Evolutionary conservation across 1,139 yeast species (phyloP).

Genomic region (Sugiyamaella paludigena): DNA sequence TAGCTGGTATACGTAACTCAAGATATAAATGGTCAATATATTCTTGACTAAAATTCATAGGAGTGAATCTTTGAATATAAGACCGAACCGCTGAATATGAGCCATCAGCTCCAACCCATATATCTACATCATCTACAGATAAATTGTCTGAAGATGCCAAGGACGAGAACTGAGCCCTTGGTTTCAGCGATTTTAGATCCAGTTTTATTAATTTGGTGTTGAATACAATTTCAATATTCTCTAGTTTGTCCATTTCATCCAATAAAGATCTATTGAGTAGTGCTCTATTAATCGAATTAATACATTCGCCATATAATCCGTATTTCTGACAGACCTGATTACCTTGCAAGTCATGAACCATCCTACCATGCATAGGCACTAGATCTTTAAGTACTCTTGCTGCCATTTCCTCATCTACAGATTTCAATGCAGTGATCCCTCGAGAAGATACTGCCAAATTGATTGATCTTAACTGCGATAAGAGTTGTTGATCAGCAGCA

Average conservation of each 20-base stretch:
- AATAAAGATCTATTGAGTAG: slow-evolving; percentile 62
- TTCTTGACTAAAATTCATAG: slow-evolving; percentile 72
- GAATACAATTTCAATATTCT: slow-evolving; percentile 50
- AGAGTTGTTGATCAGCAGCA: slow-evolving; percentile 26
- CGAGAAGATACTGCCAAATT: slow-evolving; percentile 84
- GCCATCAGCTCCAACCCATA: slow-evolving; percentile 83
- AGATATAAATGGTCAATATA: slow-evolving; percentile 83
- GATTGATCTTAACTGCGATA: slow-evolving; percentile 50
- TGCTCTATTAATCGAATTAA: slow-evolving; percentile 80
- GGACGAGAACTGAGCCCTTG: slow-evolving; percentile 4
- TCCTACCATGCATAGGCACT: slow-evolving; percentile 85
- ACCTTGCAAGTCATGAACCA: slow-evolving; percentile 76
- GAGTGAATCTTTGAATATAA: slow-evolving; percentile 59
- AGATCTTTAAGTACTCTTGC: slow-evolving; percentile 54
- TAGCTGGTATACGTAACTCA: slow-evolving; percentile 66
- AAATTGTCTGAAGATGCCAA: neutral
- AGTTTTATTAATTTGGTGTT: slow-evolving; percentile 51
- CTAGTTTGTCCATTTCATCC: slow-evolving; percentile 53
- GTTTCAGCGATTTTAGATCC: slow-evolving; percentile 12
- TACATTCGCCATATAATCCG: slow-evolving; percentile 81
- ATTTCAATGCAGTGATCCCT: slow-evolving; percentile 68
- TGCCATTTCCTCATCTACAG: slow-evolving; percentile 60
- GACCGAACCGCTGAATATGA: slow-evolving; percentile 72
- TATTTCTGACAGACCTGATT: slow-evolving; percentile 66
- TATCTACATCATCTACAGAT: slow-evolving; percentile 45